These are phyloP conservation scores for Calonectria crousiana DNA, from an alignment of 2,329 filamentous ascomycete species.

Conservation along the genomic window DNA sequence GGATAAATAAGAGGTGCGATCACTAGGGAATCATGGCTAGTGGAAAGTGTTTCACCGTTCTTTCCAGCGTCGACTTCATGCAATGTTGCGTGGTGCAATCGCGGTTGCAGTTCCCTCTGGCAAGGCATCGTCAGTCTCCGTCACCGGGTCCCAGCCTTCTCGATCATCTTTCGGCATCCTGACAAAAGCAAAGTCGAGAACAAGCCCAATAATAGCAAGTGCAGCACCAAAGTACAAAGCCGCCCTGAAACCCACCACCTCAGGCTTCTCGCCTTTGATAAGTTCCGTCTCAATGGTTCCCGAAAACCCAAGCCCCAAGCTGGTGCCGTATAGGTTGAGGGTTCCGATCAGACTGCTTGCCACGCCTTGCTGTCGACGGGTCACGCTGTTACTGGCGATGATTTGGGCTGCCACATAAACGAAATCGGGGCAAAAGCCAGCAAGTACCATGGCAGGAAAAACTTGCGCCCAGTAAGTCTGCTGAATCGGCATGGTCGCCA, in stretches of 20 bases:
- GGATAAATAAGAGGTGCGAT: no score
- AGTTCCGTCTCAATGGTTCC: slow-evolving; percentile 46
- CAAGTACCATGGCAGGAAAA: slow-evolving; percentile 52
- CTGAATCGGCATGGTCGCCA: slow-evolving; percentile 47
- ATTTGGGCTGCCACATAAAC: slow-evolving; percentile 63
- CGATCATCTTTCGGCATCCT: slow-evolving; percentile 1
- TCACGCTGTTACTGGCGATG: slow-evolving; percentile 64
- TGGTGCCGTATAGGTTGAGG: slow-evolving; percentile 46
- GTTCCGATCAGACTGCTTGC: slow-evolving; percentile 61
- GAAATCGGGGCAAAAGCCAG: slow-evolving; percentile 58
- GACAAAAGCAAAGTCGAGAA: neutral
- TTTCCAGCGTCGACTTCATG: neutral
- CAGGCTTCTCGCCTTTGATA: neutral
- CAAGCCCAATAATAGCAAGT: neutral
- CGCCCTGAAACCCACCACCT: neutral
- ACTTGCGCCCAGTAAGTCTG: slow-evolving; percentile 54
- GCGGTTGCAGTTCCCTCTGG: neutral
- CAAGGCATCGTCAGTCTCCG: neutral
- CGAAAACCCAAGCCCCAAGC: slow-evolving; percentile 46
- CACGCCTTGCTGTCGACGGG: slow-evolving; percentile 60
- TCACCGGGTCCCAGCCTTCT: neutral
- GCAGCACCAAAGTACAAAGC: neutral
- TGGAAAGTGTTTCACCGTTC: no score
- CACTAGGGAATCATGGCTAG: no score
- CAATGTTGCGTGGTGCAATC: neutral